phyloP scores from a whole-genome alignment of 768 basidiomycete species.

The Exidia glandulosa region DNA sequence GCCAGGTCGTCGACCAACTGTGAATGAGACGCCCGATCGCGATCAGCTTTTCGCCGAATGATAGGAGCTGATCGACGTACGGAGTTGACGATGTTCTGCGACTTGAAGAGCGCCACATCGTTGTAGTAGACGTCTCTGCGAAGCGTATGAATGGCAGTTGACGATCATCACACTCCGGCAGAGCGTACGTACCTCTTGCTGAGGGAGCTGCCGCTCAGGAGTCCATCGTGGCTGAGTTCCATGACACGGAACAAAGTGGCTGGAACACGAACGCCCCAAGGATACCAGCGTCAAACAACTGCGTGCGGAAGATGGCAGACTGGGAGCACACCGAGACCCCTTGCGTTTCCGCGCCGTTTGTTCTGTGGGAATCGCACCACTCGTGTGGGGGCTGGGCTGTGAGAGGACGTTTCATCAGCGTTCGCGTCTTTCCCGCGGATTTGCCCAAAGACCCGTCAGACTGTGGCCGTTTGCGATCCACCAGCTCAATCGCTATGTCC shows the following conservation, averaged over 20 bases:
- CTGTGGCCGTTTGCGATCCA: not conserved
- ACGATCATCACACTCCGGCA: not conserved
- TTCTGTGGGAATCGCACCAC: not conserved
- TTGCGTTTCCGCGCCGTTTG: not conserved
- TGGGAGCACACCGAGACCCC: not conserved
- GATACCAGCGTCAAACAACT: not conserved
- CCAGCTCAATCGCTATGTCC: not conserved
- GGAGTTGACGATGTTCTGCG: conserved; percentile 67
- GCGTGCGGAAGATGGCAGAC: not conserved
- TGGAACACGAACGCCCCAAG: conserved; percentile 15
- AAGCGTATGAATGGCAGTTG: not conserved
- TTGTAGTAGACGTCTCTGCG: conserved; percentile 80
- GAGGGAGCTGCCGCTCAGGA: conserved; percentile 38
- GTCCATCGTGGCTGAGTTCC: conserved; percentile 59
- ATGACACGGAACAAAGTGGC: conserved; percentile 61
- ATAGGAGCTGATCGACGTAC: conserved; percentile 26
- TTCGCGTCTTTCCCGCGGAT: too few species aligned
- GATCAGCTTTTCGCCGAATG: not conserved
- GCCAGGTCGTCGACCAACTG: conserved; percentile 87
- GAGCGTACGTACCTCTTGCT: conserved; percentile 48
- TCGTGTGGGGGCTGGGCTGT: not conserved
- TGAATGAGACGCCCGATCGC: not conserved
- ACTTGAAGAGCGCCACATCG: conserved; percentile 67
- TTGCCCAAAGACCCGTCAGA: not conserved
- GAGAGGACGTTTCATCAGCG: not conserved